phyloP scores from a whole-genome alignment of 192 early-diverging fungal genomes.

The Allomyces javanicus region DNA sequence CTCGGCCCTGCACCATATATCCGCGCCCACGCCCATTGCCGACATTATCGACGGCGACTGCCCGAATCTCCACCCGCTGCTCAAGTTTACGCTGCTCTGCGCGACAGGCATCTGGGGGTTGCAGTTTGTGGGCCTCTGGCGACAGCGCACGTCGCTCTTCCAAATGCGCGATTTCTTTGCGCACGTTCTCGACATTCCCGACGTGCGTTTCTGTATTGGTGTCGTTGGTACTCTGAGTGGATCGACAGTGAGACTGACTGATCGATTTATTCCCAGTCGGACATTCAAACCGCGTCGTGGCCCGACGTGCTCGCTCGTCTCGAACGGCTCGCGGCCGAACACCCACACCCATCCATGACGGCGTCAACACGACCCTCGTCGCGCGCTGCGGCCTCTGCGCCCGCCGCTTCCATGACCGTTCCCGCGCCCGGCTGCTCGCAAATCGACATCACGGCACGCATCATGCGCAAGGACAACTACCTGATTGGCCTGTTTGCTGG shows the following conservation, averaged over 20 bases:
- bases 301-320: constrained; percentile 44
- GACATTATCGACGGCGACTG: constrained; percentile 1
- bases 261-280: constrained; percentile 23
- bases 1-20: constrained; percentile 9
- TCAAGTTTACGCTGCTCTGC: constrained; percentile 32
- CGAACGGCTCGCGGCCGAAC: constrained; percentile 23
- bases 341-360: background rate
- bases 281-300: constrained; percentile 77
- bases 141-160: constrained; percentile 48
- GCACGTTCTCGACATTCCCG: constrained; percentile 54
- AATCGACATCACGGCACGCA: constrained; percentile 70
- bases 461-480: constrained; percentile 96
- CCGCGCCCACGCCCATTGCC: constrained; percentile 1
- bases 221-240: background rate
- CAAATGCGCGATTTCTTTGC: constrained; percentile 74
- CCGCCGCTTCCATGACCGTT: background rate
- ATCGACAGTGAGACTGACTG: constrained; percentile 1
- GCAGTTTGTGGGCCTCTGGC: constrained; percentile 40
- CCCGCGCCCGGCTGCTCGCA: background rate
- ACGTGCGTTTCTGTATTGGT: constrained; percentile 22
- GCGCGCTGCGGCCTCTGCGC: background rate
- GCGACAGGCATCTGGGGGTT: constrained; percentile 58
- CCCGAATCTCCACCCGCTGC: constrained; percentile 31
- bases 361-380: background rate
- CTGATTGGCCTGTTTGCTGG: constrained; percentile 87